Conservation (phyloP, 2,329 filamentous ascomycete species). For the Aureobasidium sp. region DNA sequence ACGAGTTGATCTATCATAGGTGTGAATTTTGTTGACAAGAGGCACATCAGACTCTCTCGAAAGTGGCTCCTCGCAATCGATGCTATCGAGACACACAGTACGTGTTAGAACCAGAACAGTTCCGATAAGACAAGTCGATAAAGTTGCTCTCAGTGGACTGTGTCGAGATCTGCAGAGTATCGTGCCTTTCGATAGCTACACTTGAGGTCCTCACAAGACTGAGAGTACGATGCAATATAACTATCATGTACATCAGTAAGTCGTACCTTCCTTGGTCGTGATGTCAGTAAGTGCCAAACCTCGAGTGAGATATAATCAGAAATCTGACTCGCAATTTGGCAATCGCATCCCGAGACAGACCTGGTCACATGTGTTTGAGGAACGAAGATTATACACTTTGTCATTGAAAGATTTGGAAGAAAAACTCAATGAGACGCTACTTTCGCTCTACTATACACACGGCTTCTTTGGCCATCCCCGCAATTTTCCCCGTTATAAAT, state of each 20-base stretch:
- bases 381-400: constrained; percentile 12
- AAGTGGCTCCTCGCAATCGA: background rate
- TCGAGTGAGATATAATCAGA: background rate
- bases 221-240: background rate
- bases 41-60: background rate
- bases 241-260: background rate
- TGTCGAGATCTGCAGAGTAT: background rate
- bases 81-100: background rate
- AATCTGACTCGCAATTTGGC: background rate
- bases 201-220: background rate
- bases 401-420: constrained; percentile 14
- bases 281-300: background rate
- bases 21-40: no score
- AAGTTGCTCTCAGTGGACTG: background rate
- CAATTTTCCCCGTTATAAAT: constrained; percentile 15
- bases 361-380: background rate
- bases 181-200: background rate
- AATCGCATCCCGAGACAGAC: background rate
- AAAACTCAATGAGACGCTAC: constrained; percentile 14
- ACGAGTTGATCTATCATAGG: no score
- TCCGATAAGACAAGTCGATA: background rate
- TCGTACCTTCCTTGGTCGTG: background rate
- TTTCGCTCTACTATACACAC: constrained; percentile 27
- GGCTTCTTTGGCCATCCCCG: constrained; percentile 14
- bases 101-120: background rate